Conservation (phyloP, 305 asterid genomes). For the Fraxinus latifolia region DNA sequence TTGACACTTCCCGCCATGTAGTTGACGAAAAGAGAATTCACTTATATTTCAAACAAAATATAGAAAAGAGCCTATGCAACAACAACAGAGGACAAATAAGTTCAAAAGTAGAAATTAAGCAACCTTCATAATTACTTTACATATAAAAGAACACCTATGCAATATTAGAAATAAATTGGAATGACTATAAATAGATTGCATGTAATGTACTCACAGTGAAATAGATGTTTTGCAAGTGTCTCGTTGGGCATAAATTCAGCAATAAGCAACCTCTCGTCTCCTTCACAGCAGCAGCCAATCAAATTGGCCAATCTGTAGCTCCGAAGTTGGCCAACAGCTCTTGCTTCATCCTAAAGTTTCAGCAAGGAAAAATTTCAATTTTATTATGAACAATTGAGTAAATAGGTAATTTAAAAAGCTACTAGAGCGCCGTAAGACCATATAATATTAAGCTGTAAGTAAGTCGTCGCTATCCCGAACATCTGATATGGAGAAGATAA, state of each 20-base stretch:
- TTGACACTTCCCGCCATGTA: background rate
- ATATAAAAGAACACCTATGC: background rate
- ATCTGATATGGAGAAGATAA: background rate
- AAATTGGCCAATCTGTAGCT: constrained; percentile 70
- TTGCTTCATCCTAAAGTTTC: constrained; percentile 71
- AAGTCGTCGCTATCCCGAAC: background rate
- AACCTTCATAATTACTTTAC: background rate
- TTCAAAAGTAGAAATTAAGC: background rate
- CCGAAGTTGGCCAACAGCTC: constrained; percentile 85
- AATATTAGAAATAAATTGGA: constrained; percentile 4
- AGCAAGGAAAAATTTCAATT: constrained; percentile 19
- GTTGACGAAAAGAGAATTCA: background rate
- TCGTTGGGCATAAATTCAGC: constrained; percentile 94
- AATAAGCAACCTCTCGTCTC: constrained; percentile 87
- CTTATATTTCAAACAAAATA: background rate
- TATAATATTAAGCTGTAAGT: background rate
- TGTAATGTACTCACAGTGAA: constrained; percentile 66
- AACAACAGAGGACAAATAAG: background rate
- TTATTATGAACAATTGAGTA: background rate
- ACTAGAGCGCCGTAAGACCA: background rate
- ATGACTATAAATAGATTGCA: background rate
- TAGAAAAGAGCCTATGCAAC: background rate
- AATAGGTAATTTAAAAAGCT: constrained; percentile 3
- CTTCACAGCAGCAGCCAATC: constrained; percentile 93
- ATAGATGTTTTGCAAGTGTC: constrained; percentile 86